Percentiles rank a stretch among this genome's conserved stretches.
phyloP scores from a whole-genome alignment of 75 land plant genomes.

The Picea glauca region DNA sequence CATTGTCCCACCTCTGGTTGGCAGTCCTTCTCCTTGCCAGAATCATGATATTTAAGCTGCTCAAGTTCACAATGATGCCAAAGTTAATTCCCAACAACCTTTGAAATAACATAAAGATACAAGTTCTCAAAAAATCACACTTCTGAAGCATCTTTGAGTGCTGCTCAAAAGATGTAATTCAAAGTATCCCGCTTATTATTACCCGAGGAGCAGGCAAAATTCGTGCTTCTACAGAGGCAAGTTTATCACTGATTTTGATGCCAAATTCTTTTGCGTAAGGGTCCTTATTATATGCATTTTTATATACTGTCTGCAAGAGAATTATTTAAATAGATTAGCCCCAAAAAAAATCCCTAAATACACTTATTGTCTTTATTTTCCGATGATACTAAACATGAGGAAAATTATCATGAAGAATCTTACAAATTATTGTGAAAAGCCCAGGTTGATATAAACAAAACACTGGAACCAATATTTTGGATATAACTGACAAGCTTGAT shows the following conservation, averaged over 20 bases:
- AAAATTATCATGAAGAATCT: too few relatives aligned
- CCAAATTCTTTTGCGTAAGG: slow-evolving; percentile 73
- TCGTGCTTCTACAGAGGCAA: slow-evolving; percentile 62
- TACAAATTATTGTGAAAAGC: too few relatives aligned
- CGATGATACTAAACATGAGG: too few relatives aligned
- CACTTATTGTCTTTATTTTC: too few relatives aligned
- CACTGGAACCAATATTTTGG: too few relatives aligned
- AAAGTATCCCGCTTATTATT: neutral
- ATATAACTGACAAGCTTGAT: too few relatives aligned
- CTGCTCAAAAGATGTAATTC: neutral
- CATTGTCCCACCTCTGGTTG: slow-evolving; percentile 92
- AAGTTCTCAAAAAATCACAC: neutral
- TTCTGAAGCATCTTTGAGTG: neutral
- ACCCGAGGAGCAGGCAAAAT: slow-evolving; percentile 79
- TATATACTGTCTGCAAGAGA: slow-evolving; percentile 43
- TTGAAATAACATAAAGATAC: too few relatives aligned
- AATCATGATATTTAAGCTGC: slow-evolving; percentile 95
- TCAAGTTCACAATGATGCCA: neutral
- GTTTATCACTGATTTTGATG: slow-evolving; percentile 28
- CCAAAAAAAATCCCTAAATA: too few relatives aligned
- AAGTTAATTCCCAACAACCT: too few relatives aligned
- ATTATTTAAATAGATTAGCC: too few relatives aligned
- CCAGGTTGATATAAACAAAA: too few relatives aligned
- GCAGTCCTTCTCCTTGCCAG: slow-evolving; percentile 84
- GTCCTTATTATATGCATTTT: slow-evolving; percentile 48